A percentile compares a stretch with the other conserved stretches of the same genome.
Conservation (phyloP, 2,329 filamentous ascomycete species). For the Ophiostoma australiae region DNA sequence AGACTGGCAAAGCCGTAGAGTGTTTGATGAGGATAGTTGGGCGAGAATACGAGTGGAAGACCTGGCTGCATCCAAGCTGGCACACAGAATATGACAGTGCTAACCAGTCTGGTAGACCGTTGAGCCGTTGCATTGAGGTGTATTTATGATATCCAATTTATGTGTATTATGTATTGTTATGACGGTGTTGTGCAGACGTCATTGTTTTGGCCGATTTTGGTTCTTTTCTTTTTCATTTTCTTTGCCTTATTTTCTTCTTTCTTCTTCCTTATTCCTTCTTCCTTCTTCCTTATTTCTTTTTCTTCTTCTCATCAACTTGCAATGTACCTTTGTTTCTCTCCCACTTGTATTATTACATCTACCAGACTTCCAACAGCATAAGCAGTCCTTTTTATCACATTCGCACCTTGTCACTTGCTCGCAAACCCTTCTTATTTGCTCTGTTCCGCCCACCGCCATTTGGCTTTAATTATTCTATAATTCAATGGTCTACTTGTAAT, state of each 20-base stretch:
- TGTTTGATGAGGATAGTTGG: neutral
- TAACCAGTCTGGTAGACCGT: neutral
- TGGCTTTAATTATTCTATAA: neutral
- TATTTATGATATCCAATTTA: neutral
- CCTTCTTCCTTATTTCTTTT: slow-evolving; percentile 8
- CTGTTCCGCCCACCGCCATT: neutral
- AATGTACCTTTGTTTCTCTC: neutral
- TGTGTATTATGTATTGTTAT: neutral
- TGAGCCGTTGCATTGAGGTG: neutral
- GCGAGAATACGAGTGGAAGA: slow-evolving; percentile 3
- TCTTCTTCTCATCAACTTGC: neutral
- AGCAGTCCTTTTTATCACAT: neutral
- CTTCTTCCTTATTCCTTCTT: neutral
- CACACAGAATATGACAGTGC: neutral
- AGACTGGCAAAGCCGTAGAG: too few species aligned
- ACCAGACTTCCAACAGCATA: neutral
- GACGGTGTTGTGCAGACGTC: neutral
- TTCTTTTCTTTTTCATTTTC: neutral
- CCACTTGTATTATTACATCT: neutral
- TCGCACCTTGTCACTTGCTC: neutral
- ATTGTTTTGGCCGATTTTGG: neutral
- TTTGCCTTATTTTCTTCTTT: neutral
- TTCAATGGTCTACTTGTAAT: neutral
- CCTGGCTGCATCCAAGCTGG: neutral
- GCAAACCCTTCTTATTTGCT: neutral